Evolutionary conservation across 257 asterid species (phyloP), one percentile per base, ranked within the genome.

Genomic region (Solanum phureja): DNA sequence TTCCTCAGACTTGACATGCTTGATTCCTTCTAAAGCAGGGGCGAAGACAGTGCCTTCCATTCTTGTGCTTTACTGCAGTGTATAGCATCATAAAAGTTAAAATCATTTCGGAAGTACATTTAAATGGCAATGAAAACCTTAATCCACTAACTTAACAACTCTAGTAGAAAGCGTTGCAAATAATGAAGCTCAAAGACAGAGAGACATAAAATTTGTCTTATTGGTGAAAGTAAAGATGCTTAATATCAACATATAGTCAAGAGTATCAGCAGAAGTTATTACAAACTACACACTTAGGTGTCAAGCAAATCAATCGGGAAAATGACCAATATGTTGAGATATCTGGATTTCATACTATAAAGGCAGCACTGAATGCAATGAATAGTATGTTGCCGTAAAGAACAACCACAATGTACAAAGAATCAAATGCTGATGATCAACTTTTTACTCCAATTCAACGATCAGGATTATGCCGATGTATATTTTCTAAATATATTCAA

Each of bases 11-110:
- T 93, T 95, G 83, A 97, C 97, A 87, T 94, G 95, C 90, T 95
- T 92, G 97, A 97, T 95, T 91, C 97, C 98, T 87, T 95, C 98
- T 90, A 97, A 85, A 29, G 98, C 98, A 85, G 99, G 98, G 71
- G 94, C 24, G 72, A 97, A 97, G 81, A 89, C 95, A 1, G 99
- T 95, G 87, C 98, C 98, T 91, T 94, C 99, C 99, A 95, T 95
- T 90, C 42, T 84, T 69, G 52, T 64, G 64, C 89, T 49, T 89
- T 85, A 74, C 85, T 81, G 85, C 85, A 81, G 19, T 29, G 16
- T 18, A 82, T 29, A 29, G 24, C 85, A 44, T 24, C 64, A 79
- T 79, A 44, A 44, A 44, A 44, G 62, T 29, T 81, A 29, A 49
- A 46, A 81, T 46, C 85, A 21, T 71, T 46, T 27, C 2, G 11